Percentiles rank a stretch among this genome's conserved stretches.
Evolutionary conservation across 257 asterid genomes (phyloP).

Genomic region (Echites panduratus): DNA sequence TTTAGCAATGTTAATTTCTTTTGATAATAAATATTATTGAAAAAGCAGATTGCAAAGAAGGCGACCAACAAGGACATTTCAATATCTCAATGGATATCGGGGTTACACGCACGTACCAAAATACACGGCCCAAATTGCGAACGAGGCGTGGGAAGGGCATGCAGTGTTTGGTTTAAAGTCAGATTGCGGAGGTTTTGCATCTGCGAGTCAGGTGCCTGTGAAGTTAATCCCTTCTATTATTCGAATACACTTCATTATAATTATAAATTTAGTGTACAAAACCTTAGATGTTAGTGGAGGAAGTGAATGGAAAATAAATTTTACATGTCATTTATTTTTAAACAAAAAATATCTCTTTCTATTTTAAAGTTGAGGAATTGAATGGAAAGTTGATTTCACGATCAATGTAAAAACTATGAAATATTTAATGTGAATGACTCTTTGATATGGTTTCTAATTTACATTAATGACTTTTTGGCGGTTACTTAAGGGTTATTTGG

Average conservation of each 20-base stretch:
- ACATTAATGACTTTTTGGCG: no score
- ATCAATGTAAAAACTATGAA: no score
- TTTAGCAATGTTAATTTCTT: no score
- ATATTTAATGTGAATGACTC: no score
- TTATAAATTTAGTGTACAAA: slow-evolving; percentile 28
- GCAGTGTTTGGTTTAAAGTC: slow-evolving; percentile 54
- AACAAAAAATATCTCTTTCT: no score
- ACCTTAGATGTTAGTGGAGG: no score
- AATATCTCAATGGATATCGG: slow-evolving; percentile 39
- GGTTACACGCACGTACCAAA: slow-evolving; percentile 54
- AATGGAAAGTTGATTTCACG: no score
- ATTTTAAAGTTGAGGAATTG: no score
- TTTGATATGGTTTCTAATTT: no score
- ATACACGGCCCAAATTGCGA: slow-evolving; percentile 54
- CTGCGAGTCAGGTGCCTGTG: slow-evolving; percentile 43
- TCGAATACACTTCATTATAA: slow-evolving; percentile 58
- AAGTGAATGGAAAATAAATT: no score
- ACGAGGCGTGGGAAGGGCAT: slow-evolving; percentile 32
- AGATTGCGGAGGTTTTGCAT: slow-evolving; percentile 49
- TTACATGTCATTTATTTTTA: no score
- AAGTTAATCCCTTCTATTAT: slow-evolving; percentile 53
- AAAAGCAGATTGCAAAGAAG: not conserved
- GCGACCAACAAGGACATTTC: slow-evolving; percentile 11
- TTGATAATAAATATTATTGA: not conserved
- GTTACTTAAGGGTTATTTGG: no score